Evolutionary conservation across 2,329 filamentous ascomycete genomes (phyloP), one percentile per base, ranked within the genome.

Genomic region (Diaporthe destruens): DNA sequence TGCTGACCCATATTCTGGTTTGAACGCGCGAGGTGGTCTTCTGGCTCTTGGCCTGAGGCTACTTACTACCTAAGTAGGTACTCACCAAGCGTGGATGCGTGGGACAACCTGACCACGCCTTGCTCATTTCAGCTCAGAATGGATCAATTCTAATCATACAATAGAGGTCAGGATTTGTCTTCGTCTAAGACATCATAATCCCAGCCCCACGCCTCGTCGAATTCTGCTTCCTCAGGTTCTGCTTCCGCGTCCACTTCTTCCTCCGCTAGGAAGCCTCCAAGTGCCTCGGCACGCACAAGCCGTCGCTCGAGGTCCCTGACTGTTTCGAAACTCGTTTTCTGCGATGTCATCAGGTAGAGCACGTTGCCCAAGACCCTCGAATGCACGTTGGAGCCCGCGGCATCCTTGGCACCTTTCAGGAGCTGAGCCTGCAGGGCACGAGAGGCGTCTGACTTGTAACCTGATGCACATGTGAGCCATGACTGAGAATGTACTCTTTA

Each of bases 341-440:
- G 87, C 59, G 87, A 83, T 0, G 87, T 83, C 88, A 90, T 90
- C 44, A 90, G 74, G 77, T 90, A 90, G 9, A 90, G 78, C 0
- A 90, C 87, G 75, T 90, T 90, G 0, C 88, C 89, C 51, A 90
- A 76, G 2, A 89, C 86, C 8, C 89, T 80, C 3, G 83, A 85
- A 71, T 90, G 88, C 8, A 89, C 82, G 66, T 87, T 88, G 83
- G 86, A 87, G 2, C 78, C 72, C 0, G 78, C n/a, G 1, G 32
- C 80, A 0, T 74, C 76, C 0, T 11, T 77, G 2, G 51, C 49
- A 8, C 71, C 74, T 0, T 66, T 29, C 25, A 79, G 71, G 1
- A 88, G 76, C 32, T 76, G 77, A 2, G 80, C 78, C 57, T 87
- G 85, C 0, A 89, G 75, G 0, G 80, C 80, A n/a, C 79, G 78